Conservation (phyloP, 768 basidiomycete genomes). For the Xerocomellus intermedius region DNA sequence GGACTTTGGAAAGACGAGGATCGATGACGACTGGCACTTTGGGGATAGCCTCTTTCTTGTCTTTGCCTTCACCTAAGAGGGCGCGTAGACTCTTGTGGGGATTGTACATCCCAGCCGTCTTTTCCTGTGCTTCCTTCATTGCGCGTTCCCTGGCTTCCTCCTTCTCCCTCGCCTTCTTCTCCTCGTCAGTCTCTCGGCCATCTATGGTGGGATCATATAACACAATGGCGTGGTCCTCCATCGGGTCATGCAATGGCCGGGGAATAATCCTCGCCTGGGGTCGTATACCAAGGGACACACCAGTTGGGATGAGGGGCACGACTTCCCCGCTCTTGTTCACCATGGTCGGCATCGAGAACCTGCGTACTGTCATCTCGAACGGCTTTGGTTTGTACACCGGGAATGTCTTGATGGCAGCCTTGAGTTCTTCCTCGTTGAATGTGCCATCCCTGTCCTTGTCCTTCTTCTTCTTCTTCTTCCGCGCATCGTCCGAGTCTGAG, state of each 20-base stretch:
- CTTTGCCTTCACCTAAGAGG: constrained; percentile 69
- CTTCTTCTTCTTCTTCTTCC: constrained; percentile 66
- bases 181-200: constrained; percentile 86
- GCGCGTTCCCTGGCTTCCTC: constrained; percentile 67
- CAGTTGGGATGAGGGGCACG: constrained; percentile 55
- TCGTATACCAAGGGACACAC: constrained; percentile 81
- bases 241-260: constrained; percentile 93
- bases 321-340: constrained; percentile 64
- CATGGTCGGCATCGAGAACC: constrained; percentile 87
- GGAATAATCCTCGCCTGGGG: constrained; percentile 79
- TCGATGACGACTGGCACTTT: constrained; percentile 99
- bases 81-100: constrained; percentile 90
- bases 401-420: constrained; percentile 62
- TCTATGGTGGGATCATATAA: constrained; percentile 96
- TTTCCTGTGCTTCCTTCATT: constrained; percentile 62
- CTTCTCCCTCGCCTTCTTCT: constrained; percentile 68
- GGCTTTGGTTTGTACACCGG: constrained; percentile 84
- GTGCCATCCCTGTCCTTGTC: constrained; percentile 57
- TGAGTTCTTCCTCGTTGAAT: constrained; percentile 61
- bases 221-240: constrained; percentile 97
- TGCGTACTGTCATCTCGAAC: constrained; percentile 55
- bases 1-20: constrained; percentile 78
- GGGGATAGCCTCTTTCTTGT: constrained; percentile 58
- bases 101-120: constrained; percentile 73
- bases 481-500: constrained; percentile 49